Evolutionary conservation across 2,329 filamentous ascomycete genomes (phyloP), one percentile per base, ranked within the genome.

Genomic region (Graphiopsis chlorocephala): DNA sequence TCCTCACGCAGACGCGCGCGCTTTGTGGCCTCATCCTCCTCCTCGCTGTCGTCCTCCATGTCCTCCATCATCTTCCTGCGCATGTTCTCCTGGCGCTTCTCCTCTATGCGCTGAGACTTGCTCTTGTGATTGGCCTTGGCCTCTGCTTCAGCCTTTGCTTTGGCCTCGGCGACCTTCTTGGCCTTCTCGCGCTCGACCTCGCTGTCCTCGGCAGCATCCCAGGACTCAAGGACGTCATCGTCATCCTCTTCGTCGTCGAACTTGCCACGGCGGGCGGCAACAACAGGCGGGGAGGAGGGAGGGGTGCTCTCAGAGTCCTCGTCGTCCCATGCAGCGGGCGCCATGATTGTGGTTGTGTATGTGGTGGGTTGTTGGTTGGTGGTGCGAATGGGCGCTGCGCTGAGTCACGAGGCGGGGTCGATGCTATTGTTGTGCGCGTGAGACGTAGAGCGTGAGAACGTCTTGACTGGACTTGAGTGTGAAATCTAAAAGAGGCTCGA

Each of bases 131-230:
- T 92, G 61, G 92, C 92, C 50, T 91, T 92, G 8, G 92, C 92
- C 73, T 92, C 91, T 52, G 91, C 93, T 0, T 93, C 92, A 29
- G 92, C 93, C 80, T 96, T 96, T 65, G 90, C 92, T 80, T 96
- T 96, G 61, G 87, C 90, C 75, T 92, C 93, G 6, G 85, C 89
- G 59, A 89, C 92, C 82, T 94, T 95, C 80, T 90, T 91, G 29
- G 87, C 91, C 84, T 98, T 99, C 80, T 97, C 93, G 73, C 93
- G 91, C 83, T 99, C 95, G 72, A 89, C 94, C 74, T 99, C 95
- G 67, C 93, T 97, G 81, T 99, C 95, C 75, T 98, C 95, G 71
- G 91, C 93, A 65, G 92, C 94, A 74, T 98, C 93, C 95, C 95
- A 99, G 35, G 92, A 94, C 66, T 99, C 95, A 75, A 97, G 86